These are phyloP conservation scores for Ceratonia siliqua DNA, from an alignment of 306 rosid species.

Conservation along the genomic window DNA sequence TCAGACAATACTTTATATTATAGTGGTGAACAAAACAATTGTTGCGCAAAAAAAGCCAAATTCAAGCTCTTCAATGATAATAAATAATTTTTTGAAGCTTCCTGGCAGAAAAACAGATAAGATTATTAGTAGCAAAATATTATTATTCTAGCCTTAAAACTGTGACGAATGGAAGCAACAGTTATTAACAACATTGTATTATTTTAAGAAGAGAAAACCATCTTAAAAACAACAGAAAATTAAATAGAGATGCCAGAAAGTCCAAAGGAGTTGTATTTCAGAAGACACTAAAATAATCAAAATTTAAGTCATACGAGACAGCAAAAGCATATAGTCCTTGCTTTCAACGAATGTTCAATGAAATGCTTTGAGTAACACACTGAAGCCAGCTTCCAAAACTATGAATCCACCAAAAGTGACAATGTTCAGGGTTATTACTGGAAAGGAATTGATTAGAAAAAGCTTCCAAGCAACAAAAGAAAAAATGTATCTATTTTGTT, in stretches of 20 bases:
- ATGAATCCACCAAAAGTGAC: neutral
- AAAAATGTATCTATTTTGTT: neutral
- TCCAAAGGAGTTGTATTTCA: neutral
- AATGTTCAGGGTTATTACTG: neutral
- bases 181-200: neutral
- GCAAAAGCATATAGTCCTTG: neutral
- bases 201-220: neutral
- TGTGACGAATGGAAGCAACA: neutral
- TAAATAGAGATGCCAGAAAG: neutral
- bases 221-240: neutral
- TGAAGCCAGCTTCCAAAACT: neutral
- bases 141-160: neutral
- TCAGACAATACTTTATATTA: no score
- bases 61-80: neutral
- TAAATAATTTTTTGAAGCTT: neutral
- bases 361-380: neutral
- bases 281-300: neutral
- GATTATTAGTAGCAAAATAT: neutral
- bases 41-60: neutral
- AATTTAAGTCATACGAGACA: neutral
- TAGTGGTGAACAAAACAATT: no score
- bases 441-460: neutral
- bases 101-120: neutral
- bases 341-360: neutral
- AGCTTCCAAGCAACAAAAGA: neutral